Percentiles rank a stretch among this genome's conserved stretches.
phyloP scores from a whole-genome alignment of 2,329 filamentous ascomycete genomes.

The Tolypocladium guangdongense region DNA sequence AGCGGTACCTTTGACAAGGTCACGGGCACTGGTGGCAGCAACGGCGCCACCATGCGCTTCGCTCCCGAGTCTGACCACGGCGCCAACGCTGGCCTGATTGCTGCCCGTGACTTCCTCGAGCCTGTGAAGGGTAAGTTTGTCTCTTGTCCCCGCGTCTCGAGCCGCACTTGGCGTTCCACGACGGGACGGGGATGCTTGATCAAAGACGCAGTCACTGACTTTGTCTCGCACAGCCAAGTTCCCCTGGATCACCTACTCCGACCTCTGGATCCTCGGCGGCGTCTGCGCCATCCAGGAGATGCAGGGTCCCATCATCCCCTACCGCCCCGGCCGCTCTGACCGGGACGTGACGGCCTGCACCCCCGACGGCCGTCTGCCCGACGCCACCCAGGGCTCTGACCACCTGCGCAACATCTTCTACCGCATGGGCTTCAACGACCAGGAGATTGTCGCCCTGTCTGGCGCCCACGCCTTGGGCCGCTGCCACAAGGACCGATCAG shows the following conservation, averaged over 20 bases:
- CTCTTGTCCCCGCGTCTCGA: background rate
- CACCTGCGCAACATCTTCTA: constrained; percentile 89
- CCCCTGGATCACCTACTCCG: constrained; percentile 94
- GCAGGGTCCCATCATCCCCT: constrained; percentile 79
- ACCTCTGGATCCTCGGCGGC: constrained; percentile 89
- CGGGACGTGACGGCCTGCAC: constrained; percentile 76
- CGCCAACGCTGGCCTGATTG: constrained; percentile 81
- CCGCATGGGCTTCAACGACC: constrained; percentile 97
- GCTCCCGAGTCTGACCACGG: constrained; percentile 80
- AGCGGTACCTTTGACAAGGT: constrained; percentile 85
- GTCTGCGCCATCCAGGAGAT: constrained; percentile 88
- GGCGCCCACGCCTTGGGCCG: constrained; percentile 83
- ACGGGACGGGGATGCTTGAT: background rate
- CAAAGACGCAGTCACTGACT: constrained; percentile 24
- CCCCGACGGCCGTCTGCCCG: constrained; percentile 78
- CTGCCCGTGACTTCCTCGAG: constrained; percentile 85
- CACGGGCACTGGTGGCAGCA: constrained; percentile 84
- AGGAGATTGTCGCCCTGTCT: constrained; percentile 83
- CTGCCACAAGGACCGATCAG: constrained; percentile 80
- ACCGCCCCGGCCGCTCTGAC: constrained; percentile 76
- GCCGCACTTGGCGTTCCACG: background rate
- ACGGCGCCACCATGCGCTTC: constrained; percentile 96
- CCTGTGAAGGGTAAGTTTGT: constrained; percentile 63
- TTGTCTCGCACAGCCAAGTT: constrained; percentile 42
- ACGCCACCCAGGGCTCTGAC: constrained; percentile 64